Conservation (phyloP, 2,329 filamentous ascomycete species). For the Pseudohalonectria lignicola region DNA sequence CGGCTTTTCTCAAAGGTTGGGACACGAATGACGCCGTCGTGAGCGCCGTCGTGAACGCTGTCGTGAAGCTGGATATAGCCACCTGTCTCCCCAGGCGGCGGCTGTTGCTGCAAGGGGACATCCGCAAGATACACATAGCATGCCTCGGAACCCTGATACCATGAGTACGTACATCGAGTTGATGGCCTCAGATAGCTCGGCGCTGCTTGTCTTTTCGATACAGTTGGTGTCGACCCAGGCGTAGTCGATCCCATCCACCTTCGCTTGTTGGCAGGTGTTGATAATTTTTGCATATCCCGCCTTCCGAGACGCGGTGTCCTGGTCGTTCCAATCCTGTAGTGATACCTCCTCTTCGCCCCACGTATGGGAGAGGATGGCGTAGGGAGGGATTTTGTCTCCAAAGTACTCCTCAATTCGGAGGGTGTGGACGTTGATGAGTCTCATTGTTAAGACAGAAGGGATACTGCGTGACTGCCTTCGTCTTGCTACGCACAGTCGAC, state of each 20-base stretch:
- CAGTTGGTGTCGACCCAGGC: constrained; percentile 24
- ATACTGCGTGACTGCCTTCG: too few relatives aligned
- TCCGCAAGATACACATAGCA: constrained; percentile 20
- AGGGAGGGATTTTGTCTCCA: constrained; percentile 3
- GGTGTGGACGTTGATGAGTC: constrained; percentile 9
- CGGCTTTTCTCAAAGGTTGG: not conserved
- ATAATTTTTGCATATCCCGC: constrained; percentile 12
- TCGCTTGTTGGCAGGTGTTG: constrained; percentile 8
- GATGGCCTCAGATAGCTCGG: constrained; percentile 18
- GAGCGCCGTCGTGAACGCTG: too few relatives aligned
- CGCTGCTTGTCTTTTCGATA: constrained; percentile 19
- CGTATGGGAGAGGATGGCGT: constrained; percentile 12
- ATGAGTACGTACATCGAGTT: constrained; percentile 6
- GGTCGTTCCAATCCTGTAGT: constrained; percentile 2
- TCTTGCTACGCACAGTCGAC: not conserved
- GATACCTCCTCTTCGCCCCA: constrained; percentile 6
- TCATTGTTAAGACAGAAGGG: constrained; percentile 6
- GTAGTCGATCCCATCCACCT: constrained; percentile 14
- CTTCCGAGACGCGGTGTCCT: not conserved
- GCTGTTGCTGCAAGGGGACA: constrained; percentile 4
- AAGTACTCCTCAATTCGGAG: constrained; percentile 8
- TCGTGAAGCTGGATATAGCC: too few relatives aligned
- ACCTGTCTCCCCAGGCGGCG: not conserved
- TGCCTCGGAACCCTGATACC: constrained; percentile 18
- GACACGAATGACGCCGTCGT: not conserved